Evolutionary conservation across 176 grass and related monocot species (phyloP), one percentile per base, ranked within the genome.

Genomic region (Carex kokanica): DNA sequence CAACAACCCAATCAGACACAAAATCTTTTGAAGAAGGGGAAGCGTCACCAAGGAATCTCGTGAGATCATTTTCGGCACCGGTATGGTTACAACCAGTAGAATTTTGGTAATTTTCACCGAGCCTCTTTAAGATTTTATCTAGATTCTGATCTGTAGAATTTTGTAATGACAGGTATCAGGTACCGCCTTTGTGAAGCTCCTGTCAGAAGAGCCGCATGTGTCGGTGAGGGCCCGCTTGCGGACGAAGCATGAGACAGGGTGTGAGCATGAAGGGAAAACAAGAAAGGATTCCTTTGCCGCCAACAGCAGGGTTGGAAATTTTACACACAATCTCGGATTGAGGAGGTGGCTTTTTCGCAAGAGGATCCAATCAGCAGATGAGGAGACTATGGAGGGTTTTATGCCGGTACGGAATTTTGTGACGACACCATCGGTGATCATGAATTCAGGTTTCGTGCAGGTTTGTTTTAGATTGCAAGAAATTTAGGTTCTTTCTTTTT

Each of bases 1-100:
- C 57, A 62, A 13, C 87, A 87, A 47, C 83, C 65, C 32, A 88
- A 81, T 65, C 81, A 79, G 27, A 83, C 83, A 78, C 87, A 69
- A 1, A 90, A 72, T 32, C 60, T 49, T 67, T 41, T 71, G 2
- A 89, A 79, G 84, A 92, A 90, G 83, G 75, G 73, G 12, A 92
- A 86, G 79, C 54, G 11, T 92, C 93, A 8, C 93, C 93, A 6
- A 93, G 88, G 38, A 95, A 93, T 66, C 88, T 99, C 2, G 56
- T 93, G 82, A 92, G 97, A 81, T 99, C 97, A 32, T 88, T 90
- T 84, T 99, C 97, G 23, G 97, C 93, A 59, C 97, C 97, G 57
- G 93, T 93, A 77, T 55, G 13, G 24, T 16, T 55, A 55, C 49
- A 55, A 29, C 13, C 73, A 77, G 13, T 77, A 9, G 21, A 24